Evolutionary conservation across 208 protist species (phyloP).

Genomic region (Blechomonas ayalai): DNA sequence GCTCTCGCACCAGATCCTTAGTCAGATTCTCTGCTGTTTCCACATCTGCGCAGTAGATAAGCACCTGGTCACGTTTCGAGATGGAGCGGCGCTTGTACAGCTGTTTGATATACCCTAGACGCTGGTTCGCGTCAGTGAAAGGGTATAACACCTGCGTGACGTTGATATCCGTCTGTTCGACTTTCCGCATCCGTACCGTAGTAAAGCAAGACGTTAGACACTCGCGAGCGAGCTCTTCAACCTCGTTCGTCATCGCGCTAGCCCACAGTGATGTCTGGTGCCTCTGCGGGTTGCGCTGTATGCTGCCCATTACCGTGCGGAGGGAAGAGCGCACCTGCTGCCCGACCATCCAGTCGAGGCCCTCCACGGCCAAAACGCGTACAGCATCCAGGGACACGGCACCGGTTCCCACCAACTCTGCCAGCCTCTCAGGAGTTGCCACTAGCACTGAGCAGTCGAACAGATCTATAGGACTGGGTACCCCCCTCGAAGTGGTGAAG

Average conservation of each 20-base stretch:
- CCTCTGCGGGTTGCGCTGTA: constrained; percentile 33
- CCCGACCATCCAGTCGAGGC: constrained; percentile 96
- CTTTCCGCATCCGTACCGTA: constrained; percentile 57
- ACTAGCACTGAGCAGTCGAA: constrained; percentile 91
- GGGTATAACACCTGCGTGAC: constrained; percentile 57
- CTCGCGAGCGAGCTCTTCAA: constrained; percentile 53
- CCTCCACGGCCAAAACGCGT: constrained; percentile 92
- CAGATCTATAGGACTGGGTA: no score
- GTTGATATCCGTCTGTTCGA: constrained; percentile 43
- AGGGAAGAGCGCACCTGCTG: constrained; percentile 21
- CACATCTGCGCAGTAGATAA: constrained; percentile 72
- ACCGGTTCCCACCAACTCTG: constrained; percentile 30
- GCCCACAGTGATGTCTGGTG: constrained; percentile 94
- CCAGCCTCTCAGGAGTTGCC: constrained; percentile 73
- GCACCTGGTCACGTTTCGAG: constrained; percentile 54
- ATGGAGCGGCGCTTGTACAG: constrained; percentile 67
- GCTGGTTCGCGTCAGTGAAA: constrained; percentile 28
- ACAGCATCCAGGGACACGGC: constrained; percentile 59
- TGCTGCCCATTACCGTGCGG: constrained; percentile 50
- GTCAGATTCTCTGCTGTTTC: constrained; percentile 49
- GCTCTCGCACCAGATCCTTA: constrained; percentile 27
- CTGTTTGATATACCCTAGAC: constrained; percentile 32
- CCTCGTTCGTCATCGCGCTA: constrained; percentile 39
- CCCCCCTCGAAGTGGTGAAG: background rate
- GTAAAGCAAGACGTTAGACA: constrained; percentile 69